Base-by-base conservation (phyloP, 1,284 basidiomycete species). In the Tylopilus sp. region DNA sequence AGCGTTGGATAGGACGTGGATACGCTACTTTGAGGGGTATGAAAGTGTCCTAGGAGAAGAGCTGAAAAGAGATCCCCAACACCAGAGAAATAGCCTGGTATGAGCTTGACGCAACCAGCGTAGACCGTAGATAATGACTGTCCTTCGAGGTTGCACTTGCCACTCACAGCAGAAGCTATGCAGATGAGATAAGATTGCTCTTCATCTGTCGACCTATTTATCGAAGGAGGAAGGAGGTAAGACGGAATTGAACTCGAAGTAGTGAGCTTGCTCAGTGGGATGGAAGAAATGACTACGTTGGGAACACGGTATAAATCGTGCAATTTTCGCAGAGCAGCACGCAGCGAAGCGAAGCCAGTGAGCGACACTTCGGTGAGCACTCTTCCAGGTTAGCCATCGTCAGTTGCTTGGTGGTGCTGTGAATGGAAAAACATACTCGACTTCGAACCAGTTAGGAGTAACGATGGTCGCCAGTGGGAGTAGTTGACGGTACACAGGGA, bases 381-480 rank as follows among this genome's bases (percentile, higher is more conserved):
- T 68, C 89, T 93, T 60, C 46, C 11, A 18, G 11, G 18, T 43
- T 18, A 13, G 29, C 31, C 28, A 57, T 38, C 36, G 54, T 65
- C 30, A 50, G 38, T 46, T 15, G 25, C 25, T 28, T 47, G 48
- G 9, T 36, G 6, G 35, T 33, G 15, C 21, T 19, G 31, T n/a
- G 29, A 48, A 43, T 18, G 0, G 37, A 7, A n/a, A 35, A 39
- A 75, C 87, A 67, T 64, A 95, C 92, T 98, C 94, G 48, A 90
- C 89, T 73, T 99, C 97, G 57, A 96, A 99, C 80, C 95, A 97
- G 66, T 99, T 99, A 0, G 96, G 96, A 0, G 96, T 95, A 56
- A 97, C 96, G 49, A 98, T 86, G 0, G 89, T 92, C 1, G 95
- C 86, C 19, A 87, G 71, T 15, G 79, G 75, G 2, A 99, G 75